These are phyloP conservation scores for Fusarium sp. DNA, from an alignment of 2,329 filamentous ascomycete species.

Conservation along the genomic window DNA sequence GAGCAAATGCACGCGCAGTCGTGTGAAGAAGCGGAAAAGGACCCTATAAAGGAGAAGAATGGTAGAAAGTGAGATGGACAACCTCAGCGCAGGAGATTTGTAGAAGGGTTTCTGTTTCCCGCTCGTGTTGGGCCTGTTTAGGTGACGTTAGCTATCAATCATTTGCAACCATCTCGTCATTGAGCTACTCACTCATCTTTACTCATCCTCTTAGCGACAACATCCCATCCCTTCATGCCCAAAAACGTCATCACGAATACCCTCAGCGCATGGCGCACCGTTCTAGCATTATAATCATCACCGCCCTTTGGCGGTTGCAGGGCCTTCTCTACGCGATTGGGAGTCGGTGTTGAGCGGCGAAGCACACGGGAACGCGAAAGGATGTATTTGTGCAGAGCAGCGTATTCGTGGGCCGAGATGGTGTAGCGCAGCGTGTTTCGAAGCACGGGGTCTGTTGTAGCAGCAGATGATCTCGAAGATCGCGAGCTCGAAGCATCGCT, in stretches of 20 bases:
- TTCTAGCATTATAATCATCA: slow-evolving; percentile 77
- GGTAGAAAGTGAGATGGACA: slow-evolving; percentile 85
- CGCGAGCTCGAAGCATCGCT: slow-evolving; percentile 42
- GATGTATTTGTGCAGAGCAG: slow-evolving; percentile 84
- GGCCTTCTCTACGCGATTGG: slow-evolving; percentile 64
- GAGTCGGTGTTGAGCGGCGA: slow-evolving; percentile 66
- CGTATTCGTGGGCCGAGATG: slow-evolving; percentile 87
- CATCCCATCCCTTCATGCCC: slow-evolving; percentile 72
- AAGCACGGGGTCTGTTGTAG: slow-evolving; percentile 73
- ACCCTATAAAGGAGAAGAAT: slow-evolving; percentile 91
- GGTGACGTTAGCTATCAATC: slow-evolving; percentile 10
- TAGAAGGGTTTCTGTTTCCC: slow-evolving; percentile 67
- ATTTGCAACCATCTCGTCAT: not conserved
- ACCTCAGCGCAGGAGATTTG: slow-evolving; percentile 77
- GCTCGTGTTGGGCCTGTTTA: slow-evolving; percentile 44
- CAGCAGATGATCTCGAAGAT: slow-evolving; percentile 35
- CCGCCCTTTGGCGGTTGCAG: slow-evolving; percentile 53
- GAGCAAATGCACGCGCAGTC: slow-evolving; percentile 82
- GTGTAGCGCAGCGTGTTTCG: slow-evolving; percentile 90
- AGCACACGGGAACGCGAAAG: slow-evolving; percentile 76
- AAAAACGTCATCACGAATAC: slow-evolving; percentile 75
- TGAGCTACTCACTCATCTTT: slow-evolving; percentile 59
- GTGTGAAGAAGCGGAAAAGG: slow-evolving; percentile 88
- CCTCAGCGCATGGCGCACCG: slow-evolving; percentile 77
- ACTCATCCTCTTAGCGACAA: slow-evolving; percentile 63